phyloP scores from a whole-genome alignment of 2,329 filamentous ascomycete species.

The Tolypocladium inflatum region DNA sequence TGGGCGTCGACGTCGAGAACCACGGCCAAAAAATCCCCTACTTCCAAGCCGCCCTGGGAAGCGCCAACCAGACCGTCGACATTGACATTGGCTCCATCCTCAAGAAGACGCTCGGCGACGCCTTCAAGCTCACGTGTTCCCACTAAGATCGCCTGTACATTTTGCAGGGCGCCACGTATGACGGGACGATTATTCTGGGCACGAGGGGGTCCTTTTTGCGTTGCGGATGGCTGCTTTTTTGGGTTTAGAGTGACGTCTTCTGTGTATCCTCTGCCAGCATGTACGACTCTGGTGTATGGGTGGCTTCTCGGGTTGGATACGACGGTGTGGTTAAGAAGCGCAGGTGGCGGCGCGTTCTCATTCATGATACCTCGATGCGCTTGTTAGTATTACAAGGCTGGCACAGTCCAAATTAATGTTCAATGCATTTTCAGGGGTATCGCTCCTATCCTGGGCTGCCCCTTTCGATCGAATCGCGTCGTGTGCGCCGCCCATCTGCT shows the following conservation, averaged over 20 bases:
- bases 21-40: conserved; percentile 44
- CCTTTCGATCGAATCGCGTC: not conserved
- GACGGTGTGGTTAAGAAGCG: not conserved
- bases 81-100: conserved; percentile 41
- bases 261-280: not conserved
- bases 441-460: not conserved
- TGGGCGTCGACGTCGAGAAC: conserved; percentile 41
- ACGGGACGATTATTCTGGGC: not conserved
- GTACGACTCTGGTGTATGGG: not conserved
- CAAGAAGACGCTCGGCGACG: conserved; percentile 15
- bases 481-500: not conserved
- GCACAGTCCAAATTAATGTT: conserved; percentile 10
- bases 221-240: not conserved
- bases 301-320: not conserved
- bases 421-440: conserved; percentile 2
- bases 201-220: not conserved
- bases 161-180: not conserved
- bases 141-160: not conserved
- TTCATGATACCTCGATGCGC: conserved; percentile 22
- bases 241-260: not conserved
- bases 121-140: conserved; percentile 17
- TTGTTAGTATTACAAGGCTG: conserved; percentile 7
- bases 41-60: conserved; percentile 43
- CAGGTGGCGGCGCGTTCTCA: conserved; percentile 13
- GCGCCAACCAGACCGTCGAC: conserved; percentile 39